Conservation (phyloP, 1,284 basidiomycete species). For the Naganishia albida region DNA sequence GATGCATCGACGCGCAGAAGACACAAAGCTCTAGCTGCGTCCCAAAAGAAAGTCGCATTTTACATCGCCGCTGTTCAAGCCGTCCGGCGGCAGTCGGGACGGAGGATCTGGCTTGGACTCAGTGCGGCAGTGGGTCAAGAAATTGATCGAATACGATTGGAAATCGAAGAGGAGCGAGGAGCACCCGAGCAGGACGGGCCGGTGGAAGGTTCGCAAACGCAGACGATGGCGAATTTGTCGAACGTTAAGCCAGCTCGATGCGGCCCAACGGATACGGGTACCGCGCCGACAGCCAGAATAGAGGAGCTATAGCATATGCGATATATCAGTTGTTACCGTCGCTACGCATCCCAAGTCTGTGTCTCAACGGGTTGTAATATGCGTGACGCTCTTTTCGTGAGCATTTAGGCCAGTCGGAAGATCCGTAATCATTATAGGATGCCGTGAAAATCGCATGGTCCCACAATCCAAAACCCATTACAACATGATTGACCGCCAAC, state of each 20-base stretch:
- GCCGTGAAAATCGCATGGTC: too few relatives aligned
- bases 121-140: constrained; percentile 40
- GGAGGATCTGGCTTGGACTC: constrained; percentile 44
- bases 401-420: too few relatives aligned
- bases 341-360: too few relatives aligned
- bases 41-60: constrained; percentile 46
- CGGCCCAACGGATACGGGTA: background rate
- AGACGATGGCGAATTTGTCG: background rate
- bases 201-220: too few relatives aligned
- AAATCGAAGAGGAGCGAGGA: constrained; percentile 7
- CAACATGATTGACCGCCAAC: too few relatives aligned
- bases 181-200: constrained; percentile 10
- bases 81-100: constrained; percentile 26
- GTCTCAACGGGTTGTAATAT: too few relatives aligned
- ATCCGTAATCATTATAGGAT: too few relatives aligned
- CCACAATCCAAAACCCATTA: too few relatives aligned
- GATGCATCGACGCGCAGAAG: background rate
- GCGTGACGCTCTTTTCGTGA: too few relatives aligned
- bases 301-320: constrained; percentile 4
- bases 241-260: background rate
- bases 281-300: constrained; percentile 7
- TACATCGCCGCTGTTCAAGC: constrained; percentile 42
- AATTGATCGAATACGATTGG: constrained; percentile 33
- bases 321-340: background rate
- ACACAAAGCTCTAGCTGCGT: constrained; percentile 18